A percentile compares a stretch with the other conserved stretches of the same genome.
These are phyloP conservation scores for Sugiyamaella xylanicola DNA, from an alignment of 1,139 yeast species.

Conservation along the genomic window DNA sequence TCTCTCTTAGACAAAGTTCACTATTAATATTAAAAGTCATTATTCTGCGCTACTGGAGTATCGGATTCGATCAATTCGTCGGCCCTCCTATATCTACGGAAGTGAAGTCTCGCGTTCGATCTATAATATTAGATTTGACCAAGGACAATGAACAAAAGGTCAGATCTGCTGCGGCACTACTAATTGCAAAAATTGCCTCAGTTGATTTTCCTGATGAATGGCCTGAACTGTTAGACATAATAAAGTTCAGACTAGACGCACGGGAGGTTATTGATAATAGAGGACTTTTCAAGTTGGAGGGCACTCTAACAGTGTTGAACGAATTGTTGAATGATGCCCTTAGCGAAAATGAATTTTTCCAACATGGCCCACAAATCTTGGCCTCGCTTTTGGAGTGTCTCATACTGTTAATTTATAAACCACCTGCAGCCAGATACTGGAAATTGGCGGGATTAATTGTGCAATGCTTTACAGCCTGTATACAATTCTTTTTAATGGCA, in stretches of 20 bases:
- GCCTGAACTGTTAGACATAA: constrained; percentile 65
- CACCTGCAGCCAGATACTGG: constrained; percentile 7
- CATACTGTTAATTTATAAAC: not conserved
- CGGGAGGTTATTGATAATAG: constrained; percentile 43
- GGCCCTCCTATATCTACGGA: constrained; percentile 66
- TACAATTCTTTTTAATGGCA: constrained; percentile 41
- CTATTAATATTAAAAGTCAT: constrained; percentile 67
- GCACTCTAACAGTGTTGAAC: constrained; percentile 69
- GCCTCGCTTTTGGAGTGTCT: constrained; percentile 1
- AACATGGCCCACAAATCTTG: constrained; percentile 51
- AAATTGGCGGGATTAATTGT: constrained; percentile 34
- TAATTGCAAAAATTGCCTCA: constrained; percentile 81
- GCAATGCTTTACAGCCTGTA: constrained; percentile 39
- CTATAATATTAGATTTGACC: constrained; percentile 55
- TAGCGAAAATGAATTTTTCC: constrained; percentile 84
- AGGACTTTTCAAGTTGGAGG: constrained; percentile 50
- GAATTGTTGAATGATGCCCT: constrained; percentile 86
- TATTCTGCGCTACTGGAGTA: constrained; percentile 79
- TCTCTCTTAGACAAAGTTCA: constrained; percentile 55
- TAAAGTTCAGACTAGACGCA: constrained; percentile 37
- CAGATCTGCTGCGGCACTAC: constrained; percentile 68
- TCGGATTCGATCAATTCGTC: constrained; percentile 74
- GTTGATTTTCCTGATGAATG: constrained; percentile 96
- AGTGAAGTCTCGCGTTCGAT: constrained; percentile 54
- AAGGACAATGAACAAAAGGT: constrained; percentile 59